These are phyloP conservation scores for Phytophthora tentaculata DNA, from an alignment of 352 stramenopile genomes.

Conservation along the genomic window DNA sequence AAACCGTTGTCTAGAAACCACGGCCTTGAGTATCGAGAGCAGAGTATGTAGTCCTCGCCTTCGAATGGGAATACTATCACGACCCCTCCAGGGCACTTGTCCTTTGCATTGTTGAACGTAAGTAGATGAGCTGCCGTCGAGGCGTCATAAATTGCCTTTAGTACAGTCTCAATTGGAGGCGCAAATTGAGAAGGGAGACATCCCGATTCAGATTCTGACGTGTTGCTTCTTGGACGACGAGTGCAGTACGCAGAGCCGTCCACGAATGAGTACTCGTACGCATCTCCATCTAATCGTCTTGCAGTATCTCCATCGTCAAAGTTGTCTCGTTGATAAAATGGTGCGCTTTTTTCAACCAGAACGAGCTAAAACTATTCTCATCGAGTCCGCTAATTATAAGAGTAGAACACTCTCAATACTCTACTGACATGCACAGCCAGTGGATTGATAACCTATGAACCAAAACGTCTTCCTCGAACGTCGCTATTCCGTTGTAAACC, in stretches of 20 bases:
- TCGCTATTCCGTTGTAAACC: conserved; percentile 43
- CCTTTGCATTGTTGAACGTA: not conserved
- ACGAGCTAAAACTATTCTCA: no score
- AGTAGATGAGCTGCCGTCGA: conserved; percentile 18
- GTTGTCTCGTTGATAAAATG: no score
- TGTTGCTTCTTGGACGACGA: conserved; percentile 10
- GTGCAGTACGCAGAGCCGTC: conserved; percentile 45
- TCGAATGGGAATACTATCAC: conserved; percentile 32
- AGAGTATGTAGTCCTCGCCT: conserved; percentile 46
- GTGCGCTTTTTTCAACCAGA: no score
- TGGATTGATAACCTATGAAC: no score
- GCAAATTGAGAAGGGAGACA: conserved; percentile 37
- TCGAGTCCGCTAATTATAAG: no score
- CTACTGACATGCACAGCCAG: no score
- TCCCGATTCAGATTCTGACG: conserved; percentile 16
- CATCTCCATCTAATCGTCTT: no score
- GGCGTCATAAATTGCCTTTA: conserved; percentile 20
- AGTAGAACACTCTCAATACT: no score
- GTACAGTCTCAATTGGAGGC: conserved; percentile 29
- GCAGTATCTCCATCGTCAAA: no score
- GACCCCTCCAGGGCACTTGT: conserved; percentile 4
- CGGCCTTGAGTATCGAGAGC: conserved; percentile 9
- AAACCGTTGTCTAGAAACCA: conserved; percentile 15
- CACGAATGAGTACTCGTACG: conserved; percentile 46
- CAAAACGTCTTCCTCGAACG: conserved; percentile 37